Conservation (phyloP, 1,139 yeast genomes). For the Yamadazyma mexicana region DNA sequence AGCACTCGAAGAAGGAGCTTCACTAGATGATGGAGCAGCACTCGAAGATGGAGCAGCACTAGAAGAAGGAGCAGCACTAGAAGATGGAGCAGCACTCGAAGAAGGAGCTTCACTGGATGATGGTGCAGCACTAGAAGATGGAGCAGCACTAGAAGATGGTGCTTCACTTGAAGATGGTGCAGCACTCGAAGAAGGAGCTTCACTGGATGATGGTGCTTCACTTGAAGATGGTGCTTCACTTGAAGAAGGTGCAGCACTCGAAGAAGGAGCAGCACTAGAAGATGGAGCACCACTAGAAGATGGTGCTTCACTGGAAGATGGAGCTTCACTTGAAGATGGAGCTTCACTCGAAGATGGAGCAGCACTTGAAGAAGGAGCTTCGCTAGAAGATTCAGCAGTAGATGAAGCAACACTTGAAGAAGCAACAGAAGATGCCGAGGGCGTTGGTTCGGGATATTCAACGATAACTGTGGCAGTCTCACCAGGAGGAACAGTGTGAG, state of each 20-base stretch:
- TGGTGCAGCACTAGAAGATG: no score
- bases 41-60: no score
- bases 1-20: not conserved
- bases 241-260: not conserved
- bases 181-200: no score
- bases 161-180: not conserved
- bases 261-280: not conserved
- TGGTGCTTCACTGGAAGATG: slow-evolving; percentile 2
- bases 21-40: not conserved
- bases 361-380: not conserved
- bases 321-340: not conserved
- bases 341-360: no score
- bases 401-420: slow-evolving; percentile 10
- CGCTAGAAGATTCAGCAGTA: slow-evolving; percentile 9
- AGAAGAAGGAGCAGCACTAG: no score
- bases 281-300: slow-evolving; percentile 1
- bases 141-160: no score
- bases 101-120: not conserved
- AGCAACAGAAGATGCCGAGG: no score
- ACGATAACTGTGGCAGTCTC: slow-evolving; percentile 1
- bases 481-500: slow-evolving; percentile 9
- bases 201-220: no score
- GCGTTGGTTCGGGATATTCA: no score
- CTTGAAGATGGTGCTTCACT: not conserved
- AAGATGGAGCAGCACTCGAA: no score